phyloP scores from a whole-genome alignment of 331 rosid genomes.

The Stylosanthes scabra region DNA sequence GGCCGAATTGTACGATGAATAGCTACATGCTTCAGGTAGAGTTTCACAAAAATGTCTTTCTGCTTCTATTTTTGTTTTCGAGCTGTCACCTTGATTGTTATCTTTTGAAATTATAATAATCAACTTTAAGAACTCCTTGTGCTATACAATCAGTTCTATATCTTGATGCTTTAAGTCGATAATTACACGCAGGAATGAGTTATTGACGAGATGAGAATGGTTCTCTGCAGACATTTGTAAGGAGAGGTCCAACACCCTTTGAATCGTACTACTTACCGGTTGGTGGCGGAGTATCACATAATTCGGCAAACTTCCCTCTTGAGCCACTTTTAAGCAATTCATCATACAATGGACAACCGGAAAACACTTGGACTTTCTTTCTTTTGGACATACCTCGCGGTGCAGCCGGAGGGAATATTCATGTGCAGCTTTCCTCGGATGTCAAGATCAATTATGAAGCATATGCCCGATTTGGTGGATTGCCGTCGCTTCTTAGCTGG shows the following conservation, averaged over 20 bases:
- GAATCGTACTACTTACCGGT: slow-evolving; percentile 82
- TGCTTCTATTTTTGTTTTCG: slow-evolving; percentile 32
- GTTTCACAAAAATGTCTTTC: slow-evolving; percentile 23
- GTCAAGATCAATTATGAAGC: slow-evolving; percentile 56
- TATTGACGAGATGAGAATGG: slow-evolving; percentile 66
- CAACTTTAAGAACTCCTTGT: slow-evolving; percentile 1
- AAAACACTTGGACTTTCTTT: slow-evolving; percentile 71
- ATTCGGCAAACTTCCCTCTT: slow-evolving; percentile 65
- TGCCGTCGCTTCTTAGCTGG: slow-evolving; percentile 76
- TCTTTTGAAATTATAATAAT: slow-evolving; percentile 23
- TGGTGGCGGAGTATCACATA: slow-evolving; percentile 52
- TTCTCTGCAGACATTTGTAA: slow-evolving; percentile 76
- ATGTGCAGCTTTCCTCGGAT: slow-evolving; percentile 57
- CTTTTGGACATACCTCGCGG: slow-evolving; percentile 74
- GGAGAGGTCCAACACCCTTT: slow-evolving; percentile 62
- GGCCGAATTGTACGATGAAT: slow-evolving; percentile 72
- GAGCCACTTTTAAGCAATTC: slow-evolving; percentile 64
- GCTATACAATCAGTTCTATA: neutral
- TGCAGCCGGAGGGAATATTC: slow-evolving; percentile 82
- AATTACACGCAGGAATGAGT: slow-evolving; percentile 45
- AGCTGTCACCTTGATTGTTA: slow-evolving; percentile 9
- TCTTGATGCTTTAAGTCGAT: slow-evolving; percentile 49
- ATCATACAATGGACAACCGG: slow-evolving; percentile 47
- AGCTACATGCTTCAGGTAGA: slow-evolving; percentile 80
- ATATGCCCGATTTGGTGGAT: slow-evolving; percentile 82